Base-by-base conservation (phyloP, 2,329 filamentous ascomycete genomes). In the Fusarium humuli region DNA sequence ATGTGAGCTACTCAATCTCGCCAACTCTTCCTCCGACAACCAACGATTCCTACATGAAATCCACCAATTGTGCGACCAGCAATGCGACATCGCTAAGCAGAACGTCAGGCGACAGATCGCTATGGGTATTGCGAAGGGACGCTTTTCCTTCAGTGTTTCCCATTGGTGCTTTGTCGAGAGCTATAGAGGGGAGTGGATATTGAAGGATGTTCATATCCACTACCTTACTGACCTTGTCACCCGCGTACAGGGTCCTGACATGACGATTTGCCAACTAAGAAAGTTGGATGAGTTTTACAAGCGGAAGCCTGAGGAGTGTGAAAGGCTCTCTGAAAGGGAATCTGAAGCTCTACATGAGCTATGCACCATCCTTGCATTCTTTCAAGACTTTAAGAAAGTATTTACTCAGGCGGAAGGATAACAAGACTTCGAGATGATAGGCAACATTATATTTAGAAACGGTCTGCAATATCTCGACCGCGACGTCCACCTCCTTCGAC, bases 151-250 rank as follows among this genome's bases (percentile, higher is more conserved):
- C 5, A 6, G 8, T 23, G 41, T 5, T 9, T 9, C 8, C 8
- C 9, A 6, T 37, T 6, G 18, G 34, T 0, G 9, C 5, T n/a
- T n/a, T 37, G 3, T n/a, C 4, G 10, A n/a, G 9, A n/a, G 9
- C 34, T 37, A 37, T 1, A 37, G 8, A 16, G 41, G 41, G 5
- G 41, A 44, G 13, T 22, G 20, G 20, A 23, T 44, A 16, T 16
- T 44, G 20, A 44, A 22, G 9, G 41, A 44, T 16, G 2, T 23
- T 23, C 41, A 44, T 23, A 6, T 25, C 14, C 41, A 44, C 6
- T 18, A 25, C 9, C 41, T 44, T 2, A 6, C 11, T 4, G 34
- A 37, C 10, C 34, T 37, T 12, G 8, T 8, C 34, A 37, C 18
- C 11, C 34, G 34, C 4, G 10, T n/a, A 11, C 10, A 18, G 6